These are phyloP conservation scores for Ophiostoma triangulosporum DNA, from an alignment of 2,329 filamentous ascomycete genomes.

Conservation along the genomic window DNA sequence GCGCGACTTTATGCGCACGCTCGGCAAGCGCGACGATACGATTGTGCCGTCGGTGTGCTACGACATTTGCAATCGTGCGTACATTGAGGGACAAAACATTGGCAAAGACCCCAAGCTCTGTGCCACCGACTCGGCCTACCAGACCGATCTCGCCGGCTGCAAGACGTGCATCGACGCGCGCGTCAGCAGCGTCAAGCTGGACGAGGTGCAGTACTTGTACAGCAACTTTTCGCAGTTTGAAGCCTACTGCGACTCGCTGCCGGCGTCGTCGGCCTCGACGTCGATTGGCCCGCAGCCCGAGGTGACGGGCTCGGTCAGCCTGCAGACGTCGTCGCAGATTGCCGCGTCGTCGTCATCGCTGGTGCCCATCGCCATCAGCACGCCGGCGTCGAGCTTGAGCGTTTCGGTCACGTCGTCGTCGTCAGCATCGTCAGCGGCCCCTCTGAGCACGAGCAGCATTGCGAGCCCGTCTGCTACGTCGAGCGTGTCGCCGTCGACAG, in stretches of 20 bases:
- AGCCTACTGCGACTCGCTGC: slow-evolving; percentile 26
- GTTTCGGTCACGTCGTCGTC: background rate
- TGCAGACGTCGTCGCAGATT: slow-evolving; percentile 10
- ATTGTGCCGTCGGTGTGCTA: slow-evolving; percentile 36
- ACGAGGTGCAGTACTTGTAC: slow-evolving; percentile 22
- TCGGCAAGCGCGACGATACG: slow-evolving; percentile 27
- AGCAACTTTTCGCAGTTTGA: slow-evolving; percentile 31
- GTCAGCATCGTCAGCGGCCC: background rate
- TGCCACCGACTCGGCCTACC: slow-evolving; percentile 27
- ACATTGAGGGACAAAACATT: slow-evolving; percentile 28
- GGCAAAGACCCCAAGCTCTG: slow-evolving; percentile 40
- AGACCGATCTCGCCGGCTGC: slow-evolving; percentile 25
- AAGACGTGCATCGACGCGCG: slow-evolving; percentile 25
- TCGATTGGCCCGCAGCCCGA: slow-evolving; percentile 1
- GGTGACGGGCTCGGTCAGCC: background rate
- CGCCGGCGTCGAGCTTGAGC: no score
- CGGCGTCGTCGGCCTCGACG: background rate
- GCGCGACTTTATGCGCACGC: background rate
- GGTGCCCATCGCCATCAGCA: background rate
- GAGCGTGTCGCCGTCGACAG: background rate
- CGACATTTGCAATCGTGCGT: slow-evolving; percentile 36
- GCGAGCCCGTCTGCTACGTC: background rate
- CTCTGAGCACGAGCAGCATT: background rate
- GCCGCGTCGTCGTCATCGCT: background rate
- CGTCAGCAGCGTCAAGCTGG: slow-evolving; percentile 16